A percentile compares a stretch with the other conserved stretches of the same genome.
Evolutionary conservation across 352 stramenopile genomes (phyloP).

Genomic region (Phytophthora tentaculata): DNA sequence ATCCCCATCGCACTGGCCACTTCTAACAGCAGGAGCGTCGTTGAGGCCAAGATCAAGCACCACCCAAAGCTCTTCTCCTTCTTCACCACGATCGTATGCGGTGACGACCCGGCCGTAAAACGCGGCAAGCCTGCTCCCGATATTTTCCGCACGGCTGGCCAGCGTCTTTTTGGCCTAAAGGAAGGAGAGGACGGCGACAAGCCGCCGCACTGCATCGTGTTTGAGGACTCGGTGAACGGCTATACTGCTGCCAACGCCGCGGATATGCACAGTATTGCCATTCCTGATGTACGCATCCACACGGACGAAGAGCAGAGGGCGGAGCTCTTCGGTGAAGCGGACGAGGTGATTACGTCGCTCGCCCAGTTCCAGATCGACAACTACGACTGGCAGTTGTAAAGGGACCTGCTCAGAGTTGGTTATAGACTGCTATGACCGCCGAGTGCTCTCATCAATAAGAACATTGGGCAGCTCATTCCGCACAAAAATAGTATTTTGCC

Average conservation of each 20-base stretch:
- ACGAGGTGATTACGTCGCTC: conserved; percentile 71
- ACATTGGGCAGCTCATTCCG: conserved; percentile 4
- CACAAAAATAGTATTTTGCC: conserved; percentile 29
- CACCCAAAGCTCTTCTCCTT: conserved; percentile 80
- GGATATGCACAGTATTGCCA: conserved; percentile 72
- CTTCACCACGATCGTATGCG: conserved; percentile 77
- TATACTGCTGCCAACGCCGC: conserved; percentile 68
- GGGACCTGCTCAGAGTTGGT: conserved; percentile 1
- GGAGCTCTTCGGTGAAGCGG: conserved; percentile 58
- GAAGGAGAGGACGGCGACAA: conserved; percentile 39
- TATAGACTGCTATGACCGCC: background rate
- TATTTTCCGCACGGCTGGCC: conserved; percentile 77
- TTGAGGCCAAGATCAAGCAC: conserved; percentile 67
- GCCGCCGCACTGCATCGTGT: conserved; percentile 64
- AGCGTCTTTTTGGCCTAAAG: conserved; percentile 54
- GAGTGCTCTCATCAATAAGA: conserved; percentile 27
- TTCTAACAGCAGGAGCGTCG: conserved; percentile 68
- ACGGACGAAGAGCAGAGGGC: conserved; percentile 46
- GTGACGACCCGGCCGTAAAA: conserved; percentile 74
- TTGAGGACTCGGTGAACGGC: conserved; percentile 80
- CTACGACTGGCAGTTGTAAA: conserved; percentile 56
- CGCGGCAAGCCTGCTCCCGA: conserved; percentile 79
- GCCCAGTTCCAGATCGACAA: conserved; percentile 63
- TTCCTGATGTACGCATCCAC: conserved; percentile 77
- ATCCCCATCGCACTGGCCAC: conserved; percentile 76